phyloP scores from a whole-genome alignment of 768 basidiomycete species.

The Termitomyces sp. region DNA sequence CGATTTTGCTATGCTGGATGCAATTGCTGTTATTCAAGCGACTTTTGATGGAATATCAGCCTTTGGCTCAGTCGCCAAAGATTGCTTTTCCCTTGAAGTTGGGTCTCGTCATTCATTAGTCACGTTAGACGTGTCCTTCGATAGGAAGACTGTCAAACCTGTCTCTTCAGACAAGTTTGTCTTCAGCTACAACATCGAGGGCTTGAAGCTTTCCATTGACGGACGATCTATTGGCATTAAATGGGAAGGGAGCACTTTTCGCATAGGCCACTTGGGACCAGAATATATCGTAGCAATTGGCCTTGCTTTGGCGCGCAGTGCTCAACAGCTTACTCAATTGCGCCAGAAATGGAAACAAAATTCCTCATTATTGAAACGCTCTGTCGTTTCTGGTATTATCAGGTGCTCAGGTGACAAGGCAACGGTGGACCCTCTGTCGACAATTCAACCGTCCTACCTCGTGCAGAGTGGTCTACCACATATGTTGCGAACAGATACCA shows the following conservation, averaged over 20 bases:
- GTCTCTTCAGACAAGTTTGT: slow-evolving; percentile 19
- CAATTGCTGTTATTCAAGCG: slow-evolving; percentile 21
- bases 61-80: slow-evolving; percentile 15
- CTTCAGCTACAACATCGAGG: slow-evolving; percentile 17
- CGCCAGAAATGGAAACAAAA: slow-evolving; percentile 23
- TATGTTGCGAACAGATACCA: slow-evolving; percentile 56
- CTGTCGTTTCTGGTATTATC: slow-evolving; percentile 45
- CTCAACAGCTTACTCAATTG: slow-evolving; percentile 17
- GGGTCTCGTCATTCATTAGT: slow-evolving; percentile 17
- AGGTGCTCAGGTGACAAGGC: slow-evolving; percentile 41
- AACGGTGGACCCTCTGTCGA: slow-evolving; percentile 70
- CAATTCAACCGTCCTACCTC: slow-evolving; percentile 79
- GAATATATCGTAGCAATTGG: slow-evolving; percentile 31
- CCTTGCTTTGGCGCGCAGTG: slow-evolving; percentile 22
- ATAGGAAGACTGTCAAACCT: slow-evolving; percentile 23
- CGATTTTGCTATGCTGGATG: slow-evolving; percentile 24
- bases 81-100: slow-evolving; percentile 14
- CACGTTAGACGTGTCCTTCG: slow-evolving; percentile 23
- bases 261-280: slow-evolving; percentile 36
- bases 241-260: slow-evolving; percentile 17
- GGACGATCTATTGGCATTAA: slow-evolving; percentile 8
- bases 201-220: slow-evolving; percentile 4
- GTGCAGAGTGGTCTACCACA: slow-evolving; percentile 72
- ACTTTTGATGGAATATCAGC: slow-evolving; percentile 16
- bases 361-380: slow-evolving; percentile 24